These are phyloP conservation scores for Vachellia pachyceras DNA, from an alignment of 306 rosid species.

Conservation along the genomic window DNA sequence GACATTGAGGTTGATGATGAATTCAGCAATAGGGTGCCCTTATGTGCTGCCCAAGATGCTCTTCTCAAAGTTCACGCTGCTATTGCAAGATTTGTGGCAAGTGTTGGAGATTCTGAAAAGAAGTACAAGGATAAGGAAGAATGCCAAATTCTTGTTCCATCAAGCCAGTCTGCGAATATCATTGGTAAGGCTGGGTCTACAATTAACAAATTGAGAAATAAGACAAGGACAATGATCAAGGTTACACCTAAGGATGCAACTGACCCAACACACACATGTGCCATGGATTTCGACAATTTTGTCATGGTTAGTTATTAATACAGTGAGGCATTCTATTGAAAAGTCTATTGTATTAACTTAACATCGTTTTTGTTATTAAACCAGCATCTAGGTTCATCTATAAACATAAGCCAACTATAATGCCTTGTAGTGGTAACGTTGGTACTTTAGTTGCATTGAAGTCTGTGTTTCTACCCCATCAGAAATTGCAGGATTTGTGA, in stretches of 20 bases:
- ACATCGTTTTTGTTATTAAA: background rate
- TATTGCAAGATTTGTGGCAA: conserved; percentile 67
- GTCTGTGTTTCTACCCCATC: conserved; percentile 2
- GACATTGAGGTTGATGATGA: conserved; percentile 84
- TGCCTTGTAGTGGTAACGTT: conserved; percentile 3
- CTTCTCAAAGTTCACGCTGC: conserved; percentile 82
- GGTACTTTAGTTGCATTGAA: background rate
- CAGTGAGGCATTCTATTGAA: conserved; percentile 13
- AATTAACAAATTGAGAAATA: conserved; percentile 81
- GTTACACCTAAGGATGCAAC: conserved; percentile 74
- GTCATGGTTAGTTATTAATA: conserved; percentile 60
- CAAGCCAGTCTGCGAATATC: conserved; percentile 93
- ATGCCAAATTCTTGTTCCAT: conserved; percentile 92
- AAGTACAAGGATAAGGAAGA: conserved; percentile 71
- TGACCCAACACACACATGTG: conserved; percentile 89
- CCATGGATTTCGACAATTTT: conserved; percentile 93
- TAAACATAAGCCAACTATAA: background rate
- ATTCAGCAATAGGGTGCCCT: conserved; percentile 60
- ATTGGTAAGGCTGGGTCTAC: conserved; percentile 94
- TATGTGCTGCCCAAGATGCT: conserved; percentile 97
- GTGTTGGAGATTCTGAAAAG: conserved; percentile 68
- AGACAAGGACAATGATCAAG: conserved; percentile 80
- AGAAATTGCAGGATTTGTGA: background rate
- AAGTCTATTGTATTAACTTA: conserved; percentile 2
- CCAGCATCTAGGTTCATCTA: background rate